These are phyloP conservation scores for Psilocybe cyanescens DNA, from an alignment of 768 basidiomycete species.

Conservation along the genomic window DNA sequence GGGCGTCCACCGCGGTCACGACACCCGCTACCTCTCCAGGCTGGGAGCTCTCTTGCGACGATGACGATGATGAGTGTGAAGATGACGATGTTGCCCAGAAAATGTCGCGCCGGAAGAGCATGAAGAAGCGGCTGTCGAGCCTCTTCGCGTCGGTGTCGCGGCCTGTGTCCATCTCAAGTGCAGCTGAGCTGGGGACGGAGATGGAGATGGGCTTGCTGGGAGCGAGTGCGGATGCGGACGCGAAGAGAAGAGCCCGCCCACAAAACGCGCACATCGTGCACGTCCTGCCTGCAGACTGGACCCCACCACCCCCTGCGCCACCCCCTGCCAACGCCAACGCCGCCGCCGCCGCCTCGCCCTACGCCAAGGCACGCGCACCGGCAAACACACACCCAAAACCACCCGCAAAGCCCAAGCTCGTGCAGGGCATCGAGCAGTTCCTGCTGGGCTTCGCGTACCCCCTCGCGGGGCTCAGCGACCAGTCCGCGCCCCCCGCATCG, in stretches of 20 bases:
- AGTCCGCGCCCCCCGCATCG: not conserved
- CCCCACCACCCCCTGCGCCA: not conserved
- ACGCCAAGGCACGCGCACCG: too few species aligned
- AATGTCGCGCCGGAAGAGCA: not conserved
- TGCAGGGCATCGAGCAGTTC: slow-evolving; percentile 42
- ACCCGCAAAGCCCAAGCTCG: slow-evolving; percentile 32
- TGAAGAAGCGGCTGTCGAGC: not conserved
- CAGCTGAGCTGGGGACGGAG: slow-evolving; percentile 5
- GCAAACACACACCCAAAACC: not conserved
- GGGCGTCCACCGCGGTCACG: not conserved
- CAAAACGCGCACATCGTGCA: slow-evolving; percentile 21
- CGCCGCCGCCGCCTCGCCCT: not conserved
- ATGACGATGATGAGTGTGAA: not conserved
- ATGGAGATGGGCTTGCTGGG: slow-evolving; percentile 16
- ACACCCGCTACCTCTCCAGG: slow-evolving; percentile 6
- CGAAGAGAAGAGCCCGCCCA: not conserved
- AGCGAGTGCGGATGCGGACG: not conserved
- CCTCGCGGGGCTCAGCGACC: not conserved
- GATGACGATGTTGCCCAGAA: not conserved
- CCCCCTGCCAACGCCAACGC: not conserved
- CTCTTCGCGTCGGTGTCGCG: not conserved
- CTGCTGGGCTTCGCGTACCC: slow-evolving; percentile 38
- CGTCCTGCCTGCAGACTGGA: slow-evolving; percentile 27
- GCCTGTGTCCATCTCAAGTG: not conserved
- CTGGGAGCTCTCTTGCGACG: not conserved